Conservation (phyloP, 495 filamentous ascomycete genomes). For the Barbatosphaeria neglecta region DNA sequence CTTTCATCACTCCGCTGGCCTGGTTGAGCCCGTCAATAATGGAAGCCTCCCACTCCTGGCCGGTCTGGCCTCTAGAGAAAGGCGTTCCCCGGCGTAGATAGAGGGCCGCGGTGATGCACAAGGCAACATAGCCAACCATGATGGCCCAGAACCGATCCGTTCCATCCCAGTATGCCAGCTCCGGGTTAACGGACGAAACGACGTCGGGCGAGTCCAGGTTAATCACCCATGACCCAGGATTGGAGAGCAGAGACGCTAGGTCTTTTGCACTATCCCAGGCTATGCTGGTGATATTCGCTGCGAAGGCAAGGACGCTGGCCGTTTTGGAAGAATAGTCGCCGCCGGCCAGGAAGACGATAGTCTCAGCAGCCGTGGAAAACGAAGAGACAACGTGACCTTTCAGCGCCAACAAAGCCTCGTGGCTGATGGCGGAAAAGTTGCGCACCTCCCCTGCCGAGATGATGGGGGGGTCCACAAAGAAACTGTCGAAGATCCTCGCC, state of each 20-base stretch:
- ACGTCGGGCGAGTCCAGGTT: slow-evolving; percentile 32
- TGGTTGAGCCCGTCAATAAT: slow-evolving; percentile 79
- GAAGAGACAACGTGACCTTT: slow-evolving; percentile 20
- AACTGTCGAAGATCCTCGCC: slow-evolving; percentile 24
- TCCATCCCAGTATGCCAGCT: slow-evolving; percentile 63
- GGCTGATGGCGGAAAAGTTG: slow-evolving; percentile 36
- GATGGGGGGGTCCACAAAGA: slow-evolving; percentile 25
- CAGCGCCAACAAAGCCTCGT: slow-evolving; percentile 28
- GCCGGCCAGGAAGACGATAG: slow-evolving; percentile 17
- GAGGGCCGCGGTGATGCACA: slow-evolving; percentile 58
- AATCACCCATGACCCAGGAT: slow-evolving; percentile 36
- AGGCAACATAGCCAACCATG: slow-evolving; percentile 63
- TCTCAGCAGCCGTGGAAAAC: slow-evolving; percentile 10
- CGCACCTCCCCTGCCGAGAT: slow-evolving; percentile 30
- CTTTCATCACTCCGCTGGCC: slow-evolving; percentile 93
- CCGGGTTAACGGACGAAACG: slow-evolving; percentile 37
- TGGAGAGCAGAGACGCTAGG: slow-evolving; percentile 7
- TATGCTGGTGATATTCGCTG: slow-evolving; percentile 1
- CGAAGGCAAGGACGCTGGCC: slow-evolving; percentile 2
- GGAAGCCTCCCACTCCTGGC: slow-evolving; percentile 61
- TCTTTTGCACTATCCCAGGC: slow-evolving; percentile 6
- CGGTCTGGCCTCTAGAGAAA: slow-evolving; percentile 50
- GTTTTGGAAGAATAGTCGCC: slow-evolving; percentile 19
- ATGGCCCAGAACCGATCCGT: slow-evolving; percentile 72
- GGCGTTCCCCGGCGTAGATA: slow-evolving; percentile 64